Conservation (phyloP, 2,329 filamentous ascomycete genomes). For the Oidium heveae region DNA sequence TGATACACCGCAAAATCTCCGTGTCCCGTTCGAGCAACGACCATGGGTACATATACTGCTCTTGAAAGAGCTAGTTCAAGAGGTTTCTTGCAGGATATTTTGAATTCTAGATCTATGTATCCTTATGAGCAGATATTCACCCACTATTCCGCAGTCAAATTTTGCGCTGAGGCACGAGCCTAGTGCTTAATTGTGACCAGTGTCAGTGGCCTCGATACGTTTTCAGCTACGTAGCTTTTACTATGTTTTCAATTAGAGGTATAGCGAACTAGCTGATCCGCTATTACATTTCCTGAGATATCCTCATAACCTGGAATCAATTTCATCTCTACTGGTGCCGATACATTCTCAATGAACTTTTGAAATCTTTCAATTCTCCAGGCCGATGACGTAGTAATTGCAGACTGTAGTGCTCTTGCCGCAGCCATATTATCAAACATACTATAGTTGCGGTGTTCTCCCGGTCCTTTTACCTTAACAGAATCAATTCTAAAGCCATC, state of each 20-base stretch:
- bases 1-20: too few relatives aligned
- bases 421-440: not conserved
- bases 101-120: not conserved
- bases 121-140: not conserved
- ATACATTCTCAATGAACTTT: not conserved
- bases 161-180: not conserved
- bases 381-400: not conserved
- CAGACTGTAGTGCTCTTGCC: not conserved
- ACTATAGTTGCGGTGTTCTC: not conserved
- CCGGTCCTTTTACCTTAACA: not conserved
- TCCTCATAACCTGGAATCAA: not conserved
- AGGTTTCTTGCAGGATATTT: not conserved
- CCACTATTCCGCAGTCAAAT: not conserved
- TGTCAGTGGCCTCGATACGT: not conserved
- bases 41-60: not conserved
- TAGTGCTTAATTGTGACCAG: not conserved
- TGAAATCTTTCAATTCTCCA: not conserved
- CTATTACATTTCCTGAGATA: not conserved
- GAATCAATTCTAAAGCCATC: not conserved
- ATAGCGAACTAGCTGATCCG: not conserved
- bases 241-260: slow-evolving; percentile 9
- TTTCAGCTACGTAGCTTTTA: slow-evolving; percentile 22
- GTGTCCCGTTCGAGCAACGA: not conserved
- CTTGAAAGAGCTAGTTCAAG: not conserved
- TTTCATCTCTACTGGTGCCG: not conserved